Evolutionary conservation across 345 rosid species (phyloP).

Genomic region (Eucalyptus victrix): DNA sequence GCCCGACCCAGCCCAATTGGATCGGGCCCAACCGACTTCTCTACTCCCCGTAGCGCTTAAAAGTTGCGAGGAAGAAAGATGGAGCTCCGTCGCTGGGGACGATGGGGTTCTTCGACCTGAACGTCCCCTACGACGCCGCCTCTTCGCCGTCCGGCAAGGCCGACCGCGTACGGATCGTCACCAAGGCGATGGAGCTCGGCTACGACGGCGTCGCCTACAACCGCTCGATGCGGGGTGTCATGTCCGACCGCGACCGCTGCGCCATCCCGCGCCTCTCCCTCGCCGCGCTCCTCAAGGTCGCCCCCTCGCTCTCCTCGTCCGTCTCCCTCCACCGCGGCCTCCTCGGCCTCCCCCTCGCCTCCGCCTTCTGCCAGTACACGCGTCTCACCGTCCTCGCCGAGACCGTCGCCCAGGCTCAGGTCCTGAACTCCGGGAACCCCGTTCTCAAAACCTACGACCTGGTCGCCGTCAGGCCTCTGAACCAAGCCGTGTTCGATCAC

Average conservation of each 20-base stretch:
- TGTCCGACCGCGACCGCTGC: not conserved
- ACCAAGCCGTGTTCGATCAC: constrained; percentile 53
- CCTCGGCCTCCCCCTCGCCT: constrained; percentile 43
- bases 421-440: constrained; percentile 60
- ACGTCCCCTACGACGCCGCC: constrained; percentile 29
- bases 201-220: constrained; percentile 55
- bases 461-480: constrained; percentile 64
- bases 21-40: not conserved
- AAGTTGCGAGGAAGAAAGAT: not conserved
- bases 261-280: constrained; percentile 41
- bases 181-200: constrained; percentile 80
- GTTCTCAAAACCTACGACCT: constrained; percentile 67
- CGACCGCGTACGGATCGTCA: constrained; percentile 30
- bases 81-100: not conserved
- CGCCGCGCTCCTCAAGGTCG: constrained; percentile 42
- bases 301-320: constrained; percentile 54
- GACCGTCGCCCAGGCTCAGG: constrained; percentile 34
- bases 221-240: constrained; percentile 29
- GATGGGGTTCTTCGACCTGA: constrained; percentile 84
- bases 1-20: not conserved
- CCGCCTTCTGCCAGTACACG: constrained; percentile 85
- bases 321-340: constrained; percentile 66
- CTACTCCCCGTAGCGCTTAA: not conserved
- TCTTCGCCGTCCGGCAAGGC: constrained; percentile 8
- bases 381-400: constrained; percentile 69